phyloP scores from a whole-genome alignment of 1,139 yeast species.

The Saccharomyces uvarum region DNA sequence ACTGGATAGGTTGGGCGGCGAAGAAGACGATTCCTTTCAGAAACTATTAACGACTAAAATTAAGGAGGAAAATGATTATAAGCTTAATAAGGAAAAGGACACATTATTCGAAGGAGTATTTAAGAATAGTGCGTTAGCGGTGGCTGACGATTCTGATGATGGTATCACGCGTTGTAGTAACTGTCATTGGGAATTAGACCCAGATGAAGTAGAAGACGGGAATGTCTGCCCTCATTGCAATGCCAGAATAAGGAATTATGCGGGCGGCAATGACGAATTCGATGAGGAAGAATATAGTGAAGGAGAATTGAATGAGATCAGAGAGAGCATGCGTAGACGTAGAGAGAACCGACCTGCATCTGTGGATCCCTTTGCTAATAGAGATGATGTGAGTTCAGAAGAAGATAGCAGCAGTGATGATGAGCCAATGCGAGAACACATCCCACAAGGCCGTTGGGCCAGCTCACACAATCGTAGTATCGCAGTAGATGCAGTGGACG shows the following conservation, averaged over 20 bases:
- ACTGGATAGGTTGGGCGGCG: constrained; percentile 5
- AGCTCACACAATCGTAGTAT: constrained; percentile 2
- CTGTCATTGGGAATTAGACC: constrained; percentile 72
- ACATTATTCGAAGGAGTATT: constrained; percentile 46
- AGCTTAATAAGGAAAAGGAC: constrained; percentile 34
- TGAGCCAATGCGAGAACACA: background rate
- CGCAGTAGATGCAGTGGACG: constrained; percentile 6
- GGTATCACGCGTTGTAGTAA: constrained; percentile 73
- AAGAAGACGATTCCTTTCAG: constrained; percentile 9
- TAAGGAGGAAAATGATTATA: constrained; percentile 29
- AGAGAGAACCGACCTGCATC: constrained; percentile 9
- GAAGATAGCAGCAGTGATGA: constrained; percentile 6
- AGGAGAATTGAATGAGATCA: constrained; percentile 22
- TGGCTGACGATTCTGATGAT: constrained; percentile 58
- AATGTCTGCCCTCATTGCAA: constrained; percentile 23
- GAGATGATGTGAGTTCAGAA: constrained; percentile 1
- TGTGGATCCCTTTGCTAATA: constrained; percentile 6
- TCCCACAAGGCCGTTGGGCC: constrained; percentile 1
- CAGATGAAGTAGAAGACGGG: constrained; percentile 19
- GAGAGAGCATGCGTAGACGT: constrained; percentile 17
- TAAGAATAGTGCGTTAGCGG: constrained; percentile 40
- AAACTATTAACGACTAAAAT: constrained; percentile 3
- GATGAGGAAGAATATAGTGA: constrained; percentile 26
- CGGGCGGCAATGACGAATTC: constrained; percentile 7
- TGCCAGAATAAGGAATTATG: constrained; percentile 16